A percentile compares a stretch with the other conserved stretches of the same genome.
phyloP scores from a whole-genome alignment of 2,329 filamentous ascomycete species.

The Gremmenia infestans region DNA sequence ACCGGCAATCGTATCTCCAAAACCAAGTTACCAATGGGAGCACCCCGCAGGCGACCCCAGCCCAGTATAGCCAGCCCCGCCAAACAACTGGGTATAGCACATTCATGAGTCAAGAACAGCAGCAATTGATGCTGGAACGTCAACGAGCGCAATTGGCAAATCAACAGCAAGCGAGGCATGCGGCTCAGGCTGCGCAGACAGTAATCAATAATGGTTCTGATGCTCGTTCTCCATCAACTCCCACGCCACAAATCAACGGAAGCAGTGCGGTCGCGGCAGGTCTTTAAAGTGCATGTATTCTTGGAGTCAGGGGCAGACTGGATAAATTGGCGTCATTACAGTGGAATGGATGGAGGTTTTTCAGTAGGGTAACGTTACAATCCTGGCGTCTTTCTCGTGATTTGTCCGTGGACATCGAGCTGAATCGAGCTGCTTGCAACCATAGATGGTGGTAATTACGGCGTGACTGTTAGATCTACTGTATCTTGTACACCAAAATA shows the following conservation, averaged over 20 bases:
- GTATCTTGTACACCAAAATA: not conserved
- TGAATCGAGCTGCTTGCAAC: not conserved
- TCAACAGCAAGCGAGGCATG: constrained; percentile 28
- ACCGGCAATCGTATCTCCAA: constrained; percentile 20
- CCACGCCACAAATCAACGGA: constrained; percentile 24
- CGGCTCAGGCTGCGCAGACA: constrained; percentile 23
- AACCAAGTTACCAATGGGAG: constrained; percentile 24
- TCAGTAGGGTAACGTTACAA: not conserved
- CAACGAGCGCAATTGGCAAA: constrained; percentile 32
- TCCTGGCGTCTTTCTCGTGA: not conserved
- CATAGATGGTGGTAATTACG: not conserved
- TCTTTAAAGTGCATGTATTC: not conserved
- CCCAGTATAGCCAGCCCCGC: constrained; percentile 15
- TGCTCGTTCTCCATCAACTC: constrained; percentile 16
- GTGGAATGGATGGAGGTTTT: not conserved
- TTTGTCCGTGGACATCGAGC: not conserved
- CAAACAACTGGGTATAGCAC: constrained; percentile 21
- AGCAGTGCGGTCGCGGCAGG: constrained; percentile 21
- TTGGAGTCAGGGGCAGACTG: not conserved
- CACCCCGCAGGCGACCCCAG: constrained; percentile 18
- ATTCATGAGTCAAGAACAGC: constrained; percentile 31
- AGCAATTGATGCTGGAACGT: constrained; percentile 33
- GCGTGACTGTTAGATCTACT: not conserved
- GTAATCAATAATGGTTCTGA: not conserved
- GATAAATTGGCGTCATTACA: not conserved